Percentiles rank a stretch among this genome's conserved stretches.
Evolutionary conservation across 139 green algal genomes (phyloP).

Genomic region (Marvania coccoides): DNA sequence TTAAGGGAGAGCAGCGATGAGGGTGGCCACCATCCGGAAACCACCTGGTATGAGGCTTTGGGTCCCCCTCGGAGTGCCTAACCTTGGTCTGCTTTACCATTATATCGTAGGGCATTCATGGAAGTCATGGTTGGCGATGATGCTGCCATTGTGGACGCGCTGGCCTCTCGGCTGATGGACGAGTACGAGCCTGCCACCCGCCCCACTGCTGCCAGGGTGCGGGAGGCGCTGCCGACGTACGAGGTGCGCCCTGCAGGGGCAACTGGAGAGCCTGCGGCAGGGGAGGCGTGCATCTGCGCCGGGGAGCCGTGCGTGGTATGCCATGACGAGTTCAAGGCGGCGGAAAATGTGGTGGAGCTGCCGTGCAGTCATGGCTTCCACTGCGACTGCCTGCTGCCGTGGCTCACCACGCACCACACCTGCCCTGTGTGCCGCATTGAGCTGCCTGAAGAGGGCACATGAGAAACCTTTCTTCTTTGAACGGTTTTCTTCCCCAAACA

Average conservation of each 20-base stretch:
- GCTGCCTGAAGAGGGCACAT: slow-evolving; percentile 11
- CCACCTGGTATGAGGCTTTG: no score
- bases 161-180: slow-evolving; percentile 19
- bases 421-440: slow-evolving; percentile 36
- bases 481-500: not conserved
- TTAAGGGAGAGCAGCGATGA: no score
- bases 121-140: no score
- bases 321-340: slow-evolving; percentile 23
- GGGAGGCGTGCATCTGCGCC: slow-evolving; percentile 5
- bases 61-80: no score
- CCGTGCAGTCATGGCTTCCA: slow-evolving; percentile 35
- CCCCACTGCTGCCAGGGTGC: slow-evolving; percentile 1
- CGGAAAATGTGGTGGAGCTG: slow-evolving; percentile 34
- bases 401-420: slow-evolving; percentile 41
- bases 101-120: no score
- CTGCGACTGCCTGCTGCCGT: slow-evolving; percentile 31
- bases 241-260: slow-evolving; percentile 8
- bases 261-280: slow-evolving; percentile 3
- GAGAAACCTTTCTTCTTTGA: not conserved
- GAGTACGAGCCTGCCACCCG: slow-evolving; percentile 14
- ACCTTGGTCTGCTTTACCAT: no score
- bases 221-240: slow-evolving; percentile 3
- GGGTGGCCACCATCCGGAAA: no score
- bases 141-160: no score
- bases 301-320: slow-evolving; percentile 34